These are phyloP conservation scores for Kregervanrija fluxuum DNA, from an alignment of 805 yeast species.

Conservation along the genomic window DNA sequence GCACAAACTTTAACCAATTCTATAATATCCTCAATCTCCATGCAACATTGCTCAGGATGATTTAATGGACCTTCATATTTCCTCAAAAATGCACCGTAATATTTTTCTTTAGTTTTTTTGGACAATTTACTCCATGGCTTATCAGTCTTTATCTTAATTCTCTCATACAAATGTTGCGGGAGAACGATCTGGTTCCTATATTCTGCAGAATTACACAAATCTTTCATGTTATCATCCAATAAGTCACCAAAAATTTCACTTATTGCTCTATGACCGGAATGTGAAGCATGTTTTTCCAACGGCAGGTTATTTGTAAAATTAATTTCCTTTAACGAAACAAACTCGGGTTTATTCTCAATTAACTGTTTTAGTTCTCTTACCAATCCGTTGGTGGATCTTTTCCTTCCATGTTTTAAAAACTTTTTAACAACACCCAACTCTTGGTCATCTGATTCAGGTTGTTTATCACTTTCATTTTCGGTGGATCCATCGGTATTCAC, in stretches of 20 bases:
- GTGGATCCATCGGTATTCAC: background rate
- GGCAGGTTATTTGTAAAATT: too few relatives aligned
- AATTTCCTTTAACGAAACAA: conserved; percentile 1
- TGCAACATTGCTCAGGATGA: conserved; percentile 9
- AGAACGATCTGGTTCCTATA: conserved; percentile 19
- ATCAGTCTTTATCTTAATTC: conserved; percentile 16
- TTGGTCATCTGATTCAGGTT: background rate
- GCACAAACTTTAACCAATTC: conserved; percentile 21
- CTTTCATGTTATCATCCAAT: conserved; percentile 21
- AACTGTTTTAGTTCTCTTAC: conserved; percentile 9
- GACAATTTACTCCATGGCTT: conserved; percentile 21
- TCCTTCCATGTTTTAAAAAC: conserved; percentile 7
- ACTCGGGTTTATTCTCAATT: conserved; percentile 8
- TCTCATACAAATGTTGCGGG: conserved; percentile 22
- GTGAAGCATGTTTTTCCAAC: conserved; percentile 1
- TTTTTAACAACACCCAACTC: background rate
- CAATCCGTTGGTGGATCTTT: conserved; percentile 4
- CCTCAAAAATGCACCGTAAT: conserved; percentile 25
- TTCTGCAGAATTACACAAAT: conserved; percentile 22
- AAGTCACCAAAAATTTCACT: conserved; percentile 22
- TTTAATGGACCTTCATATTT: conserved; percentile 19
- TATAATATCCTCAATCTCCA: conserved; percentile 13
- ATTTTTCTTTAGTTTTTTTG: conserved; percentile 16
- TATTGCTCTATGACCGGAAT: conserved; percentile 9
- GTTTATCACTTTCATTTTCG: too few relatives aligned